Base-by-base conservation (phyloP, 345 rosid species). In the Leavenworthia alabamica region DNA sequence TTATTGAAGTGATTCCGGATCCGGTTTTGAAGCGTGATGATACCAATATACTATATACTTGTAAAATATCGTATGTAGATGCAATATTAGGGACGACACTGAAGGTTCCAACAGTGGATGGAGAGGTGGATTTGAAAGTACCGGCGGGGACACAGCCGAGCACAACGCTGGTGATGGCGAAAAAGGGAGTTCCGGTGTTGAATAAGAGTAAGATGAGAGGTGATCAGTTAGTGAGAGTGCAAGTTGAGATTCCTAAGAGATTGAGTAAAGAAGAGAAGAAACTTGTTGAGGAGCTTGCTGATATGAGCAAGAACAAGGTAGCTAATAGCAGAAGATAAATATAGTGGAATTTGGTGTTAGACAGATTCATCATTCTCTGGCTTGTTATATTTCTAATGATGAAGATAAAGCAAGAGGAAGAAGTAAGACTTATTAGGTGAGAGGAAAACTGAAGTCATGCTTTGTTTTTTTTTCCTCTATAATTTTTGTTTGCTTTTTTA, bases 101-200 rank as follows among this genome's bases (percentile, higher is more conserved):
- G 64, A 86, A 83, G 70, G 98, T 92, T 23, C 97, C 97, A 0
- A 92, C 93, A 0, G 95, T 94, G n/a, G 97, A 94, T 67, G 97
- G 96, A 16, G 77, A 75, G 80, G 97, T 86, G 22, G 99, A 94
- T 78, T 60, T 94, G 77, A 94, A 83, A 83, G 83, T 94, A 59
- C 99, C 99, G 1, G 83, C 88, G 0, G 99, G 97, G 39, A 90
- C 96, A 4, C 97, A 94, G 40, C 97, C 99, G 0, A 90, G 83
- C 64, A 88, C 95, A 5, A 94, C 97, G 0, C 81, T 94, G 16
- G 88, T 90, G 43, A 90, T 94, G 99, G 89, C 96, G 13, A 94
- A 83, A 73, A 94, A 83, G 63, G 97, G 99, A 12, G 93, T 94
- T 28, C 97, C 97, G 2, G 80, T 88, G 16, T 74, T 90, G 57